These are phyloP conservation scores for Termitomyces sp. DNA, from an alignment of 768 basidiomycete species.

Conservation along the genomic window DNA sequence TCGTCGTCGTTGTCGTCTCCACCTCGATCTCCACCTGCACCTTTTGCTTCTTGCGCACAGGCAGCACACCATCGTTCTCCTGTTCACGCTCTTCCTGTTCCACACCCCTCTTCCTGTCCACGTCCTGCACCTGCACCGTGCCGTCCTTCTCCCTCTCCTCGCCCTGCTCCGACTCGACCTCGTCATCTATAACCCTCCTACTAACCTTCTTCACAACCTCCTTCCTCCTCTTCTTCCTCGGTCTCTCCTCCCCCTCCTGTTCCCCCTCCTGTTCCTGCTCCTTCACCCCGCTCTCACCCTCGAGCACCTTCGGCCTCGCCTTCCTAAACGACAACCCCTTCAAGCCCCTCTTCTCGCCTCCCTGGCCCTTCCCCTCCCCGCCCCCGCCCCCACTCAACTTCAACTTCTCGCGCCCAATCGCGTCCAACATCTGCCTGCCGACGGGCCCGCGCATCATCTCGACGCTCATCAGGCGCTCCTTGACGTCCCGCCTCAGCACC, in stretches of 20 bases:
- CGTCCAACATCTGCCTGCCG: constrained; percentile 40
- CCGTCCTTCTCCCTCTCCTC: constrained; percentile 46
- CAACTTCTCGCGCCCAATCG: constrained; percentile 49
- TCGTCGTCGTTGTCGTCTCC: constrained; percentile 20
- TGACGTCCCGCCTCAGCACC: not conserved
- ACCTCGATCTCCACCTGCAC: constrained; percentile 20
- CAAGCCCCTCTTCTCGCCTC: constrained; percentile 33
- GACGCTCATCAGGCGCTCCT: constrained; percentile 40
- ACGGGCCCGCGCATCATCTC: constrained; percentile 49
- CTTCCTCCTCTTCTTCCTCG: constrained; percentile 56
- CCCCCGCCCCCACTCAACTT: constrained; percentile 20
- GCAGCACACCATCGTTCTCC: constrained; percentile 28
- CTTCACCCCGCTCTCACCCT: constrained; percentile 26
- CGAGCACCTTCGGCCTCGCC: constrained; percentile 30
- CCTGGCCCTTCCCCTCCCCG: constrained; percentile 12
- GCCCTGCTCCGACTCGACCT: constrained; percentile 58
- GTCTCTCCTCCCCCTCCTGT: constrained; percentile 29
- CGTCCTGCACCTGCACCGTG: constrained; percentile 21
- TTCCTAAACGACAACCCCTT: constrained; percentile 44
- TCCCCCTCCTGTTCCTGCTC: constrained; percentile 26
- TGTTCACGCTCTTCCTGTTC: constrained; percentile 41
- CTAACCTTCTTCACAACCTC: constrained; percentile 30
- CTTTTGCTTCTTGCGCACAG: constrained; percentile 40
- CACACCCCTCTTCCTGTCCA: constrained; percentile 45
- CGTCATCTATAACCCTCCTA: constrained; percentile 31